A percentile compares a stretch with the other conserved stretches of the same genome.
Conservation (phyloP, 2,329 filamentous ascomycete genomes). For the Samsoniella hepiali region DNA sequence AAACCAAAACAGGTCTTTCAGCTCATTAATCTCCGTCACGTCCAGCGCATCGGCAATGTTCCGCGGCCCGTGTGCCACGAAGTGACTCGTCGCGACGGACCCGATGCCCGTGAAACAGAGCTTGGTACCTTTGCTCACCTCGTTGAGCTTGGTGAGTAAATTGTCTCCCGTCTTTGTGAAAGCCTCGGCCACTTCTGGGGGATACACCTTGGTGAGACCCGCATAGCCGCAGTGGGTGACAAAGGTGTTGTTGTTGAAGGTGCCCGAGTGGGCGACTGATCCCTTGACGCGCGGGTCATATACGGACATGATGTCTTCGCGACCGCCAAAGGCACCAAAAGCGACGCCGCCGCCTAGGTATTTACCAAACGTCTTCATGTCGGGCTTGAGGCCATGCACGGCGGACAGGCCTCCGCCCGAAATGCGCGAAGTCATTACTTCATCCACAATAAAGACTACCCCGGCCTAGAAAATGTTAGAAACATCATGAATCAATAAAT, state of each 20-base stretch:
- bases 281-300: slow-evolving; percentile 48
- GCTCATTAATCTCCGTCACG: slow-evolving; percentile 29
- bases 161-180: slow-evolving; percentile 33
- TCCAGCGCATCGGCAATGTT: slow-evolving; percentile 30
- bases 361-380: slow-evolving; percentile 64
- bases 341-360: slow-evolving; percentile 64
- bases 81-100: slow-evolving; percentile 37
- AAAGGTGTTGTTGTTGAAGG: slow-evolving; percentile 65
- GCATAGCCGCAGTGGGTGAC: slow-evolving; percentile 54
- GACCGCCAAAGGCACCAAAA: slow-evolving; percentile 65
- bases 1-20: slow-evolving; percentile 45
- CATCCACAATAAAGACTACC: slow-evolving; percentile 64
- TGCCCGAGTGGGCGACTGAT: slow-evolving; percentile 55
- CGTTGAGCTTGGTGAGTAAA: slow-evolving; percentile 31
- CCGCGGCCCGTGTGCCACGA: slow-evolving; percentile 30
- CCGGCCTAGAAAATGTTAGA: slow-evolving; percentile 33
- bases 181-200: slow-evolving; percentile 29
- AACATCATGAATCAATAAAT: not conserved
- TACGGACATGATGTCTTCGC: slow-evolving; percentile 53
- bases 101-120: slow-evolving; percentile 39
- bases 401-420: slow-evolving; percentile 46
- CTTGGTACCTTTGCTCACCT: slow-evolving; percentile 33
- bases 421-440: slow-evolving; percentile 67
- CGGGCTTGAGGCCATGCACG: slow-evolving; percentile 47
- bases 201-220: slow-evolving; percentile 36